Evolutionary conservation across 2,329 filamentous ascomycete genomes (phyloP), one percentile per base, ranked within the genome.

Genomic region (Ceratocystis cacaofunesta): DNA sequence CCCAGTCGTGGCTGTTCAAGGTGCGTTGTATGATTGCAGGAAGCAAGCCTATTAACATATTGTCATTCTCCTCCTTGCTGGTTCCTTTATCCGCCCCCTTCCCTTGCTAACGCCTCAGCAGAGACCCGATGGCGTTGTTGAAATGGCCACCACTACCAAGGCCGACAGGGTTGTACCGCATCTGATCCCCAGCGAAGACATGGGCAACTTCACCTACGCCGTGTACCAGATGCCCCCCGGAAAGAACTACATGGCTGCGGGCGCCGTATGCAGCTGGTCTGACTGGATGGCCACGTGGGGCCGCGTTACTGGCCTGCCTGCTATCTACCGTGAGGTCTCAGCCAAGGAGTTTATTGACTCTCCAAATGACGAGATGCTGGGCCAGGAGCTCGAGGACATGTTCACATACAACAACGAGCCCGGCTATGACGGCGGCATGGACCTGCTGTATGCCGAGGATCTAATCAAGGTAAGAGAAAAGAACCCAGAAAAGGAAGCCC

Each of bases 161-260:
- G 75, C 78, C 0, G 67, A 75, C 60, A 73, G 71, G 28, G 67
- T 68, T 0, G 70, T 77, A 0, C 79, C 78, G 3, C 79, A 82
- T 58, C 70, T 81, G 0, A 75, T 76, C 17, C 77, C 80, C 5
- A 75, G 75, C n/a, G 71, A 71, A 2, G 79, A 82, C 67, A 75
- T 76, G 70, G 79, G 79, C 0, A 76, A 73, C 68, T 79, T 80
- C 62, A 74, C 76, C 15, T 79, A 79, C 62, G 79, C 78, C 10
- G 78, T 81, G 1, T 75, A 74, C 58, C 75, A 80, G 67, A 79
- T 80, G 77, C 76, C 78, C 0, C 75, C 79, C 0, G 78, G 78
- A 1, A 78, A 78, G 60, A 70, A 72, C 1, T 81, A 80, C 69
- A 79, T 82, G 75, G 79, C 78, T 0, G 77, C 72, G 36, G 78